Evolutionary conservation across 2,329 filamentous ascomycete genomes (phyloP).

Genomic region (Aspergillus novoparasiticus): DNA sequence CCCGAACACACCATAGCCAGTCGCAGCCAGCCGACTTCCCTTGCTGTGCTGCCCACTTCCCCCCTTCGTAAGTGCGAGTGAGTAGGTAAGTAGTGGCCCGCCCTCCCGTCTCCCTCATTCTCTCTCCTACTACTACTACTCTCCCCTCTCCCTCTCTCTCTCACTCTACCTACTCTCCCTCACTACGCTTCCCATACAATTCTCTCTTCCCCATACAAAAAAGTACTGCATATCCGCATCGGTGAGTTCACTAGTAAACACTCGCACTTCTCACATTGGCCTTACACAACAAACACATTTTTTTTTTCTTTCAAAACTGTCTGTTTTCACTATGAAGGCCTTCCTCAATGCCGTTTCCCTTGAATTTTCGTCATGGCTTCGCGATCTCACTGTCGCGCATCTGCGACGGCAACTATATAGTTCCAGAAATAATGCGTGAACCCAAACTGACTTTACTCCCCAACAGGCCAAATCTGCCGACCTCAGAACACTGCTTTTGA

Average conservation of each 20-base stretch:
- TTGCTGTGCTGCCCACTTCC: slow-evolving; percentile 31
- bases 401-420: slow-evolving; percentile 24
- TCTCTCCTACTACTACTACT: slow-evolving; percentile 38
- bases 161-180: slow-evolving; percentile 33
- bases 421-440: slow-evolving; percentile 17
- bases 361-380: slow-evolving; percentile 27
- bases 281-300: slow-evolving; percentile 32
- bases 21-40: slow-evolving; percentile 30
- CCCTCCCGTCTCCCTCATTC: slow-evolving; percentile 23
- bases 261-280: slow-evolving; percentile 22
- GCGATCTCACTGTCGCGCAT: slow-evolving; percentile 28
- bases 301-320: slow-evolving; percentile 20
- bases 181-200: slow-evolving; percentile 42
- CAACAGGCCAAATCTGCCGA: slow-evolving; percentile 17
- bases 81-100: slow-evolving; percentile 25
- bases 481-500: slow-evolving; percentile 12
- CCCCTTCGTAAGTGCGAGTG: slow-evolving; percentile 21
- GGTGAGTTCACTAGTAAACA: slow-evolving; percentile 40
- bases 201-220: slow-evolving; percentile 40
- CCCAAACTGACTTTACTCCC: slow-evolving; percentile 13
- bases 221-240: slow-evolving; percentile 41
- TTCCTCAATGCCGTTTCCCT: slow-evolving; percentile 21
- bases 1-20: slow-evolving; percentile 27
- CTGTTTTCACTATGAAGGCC: slow-evolving; percentile 17
- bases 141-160: slow-evolving; percentile 33